phyloP scores from a whole-genome alignment of 2,329 filamentous ascomycete species.

The Elsinoe ampelina region DNA sequence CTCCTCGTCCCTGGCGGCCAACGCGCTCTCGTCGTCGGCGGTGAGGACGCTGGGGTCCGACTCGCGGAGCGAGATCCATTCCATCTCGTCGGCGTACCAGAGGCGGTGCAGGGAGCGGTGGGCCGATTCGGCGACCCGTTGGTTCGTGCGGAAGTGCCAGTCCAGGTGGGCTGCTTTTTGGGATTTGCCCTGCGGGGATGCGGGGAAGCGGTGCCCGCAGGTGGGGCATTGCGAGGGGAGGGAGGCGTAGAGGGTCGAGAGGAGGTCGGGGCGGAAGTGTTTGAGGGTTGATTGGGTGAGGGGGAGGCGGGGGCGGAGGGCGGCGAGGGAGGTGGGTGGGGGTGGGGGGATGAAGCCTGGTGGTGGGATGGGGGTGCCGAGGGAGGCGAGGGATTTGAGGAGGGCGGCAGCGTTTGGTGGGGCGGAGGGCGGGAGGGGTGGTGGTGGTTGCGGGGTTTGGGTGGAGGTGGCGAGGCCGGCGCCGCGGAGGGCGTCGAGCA shows the following conservation, averaged over 20 bases:
- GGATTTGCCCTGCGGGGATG: constrained; percentile 66
- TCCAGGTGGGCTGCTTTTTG: constrained; percentile 91
- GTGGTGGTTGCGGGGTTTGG: constrained; percentile 8
- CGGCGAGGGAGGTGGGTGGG: not conserved
- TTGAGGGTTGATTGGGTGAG: constrained; percentile 25
- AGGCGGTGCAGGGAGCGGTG: constrained; percentile 82
- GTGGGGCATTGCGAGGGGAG: constrained; percentile 82
- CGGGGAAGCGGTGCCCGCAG: constrained; percentile 78
- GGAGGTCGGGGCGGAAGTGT: constrained; percentile 59
- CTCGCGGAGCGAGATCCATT: constrained; percentile 84
- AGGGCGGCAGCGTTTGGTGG: constrained; percentile 17
- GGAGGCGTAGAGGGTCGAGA: constrained; percentile 67
- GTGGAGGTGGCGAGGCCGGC: constrained; percentile 17
- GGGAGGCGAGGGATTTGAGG: constrained; percentile 19
- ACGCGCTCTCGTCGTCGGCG: constrained; percentile 32
- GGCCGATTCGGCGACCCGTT: constrained; percentile 68
- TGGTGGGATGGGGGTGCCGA: constrained; percentile 1
- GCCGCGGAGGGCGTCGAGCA: constrained; percentile 17
- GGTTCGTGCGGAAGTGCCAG: constrained; percentile 95
- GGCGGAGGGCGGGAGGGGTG: not conserved
- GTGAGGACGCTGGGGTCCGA: constrained; percentile 52
- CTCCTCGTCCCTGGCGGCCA: not conserved
- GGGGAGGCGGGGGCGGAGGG: constrained; percentile 17
- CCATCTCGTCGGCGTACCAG: constrained; percentile 88
- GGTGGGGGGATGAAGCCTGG: constrained; percentile 5